phyloP scores from a whole-genome alignment of 176 grass and related monocot species.

The sorghum (Sorghum bicolor) region Sorghum_bicolor_NCBIv3 NC_012870.2:73148501-73149000 shows the following conservation, averaged over 20 bases:
- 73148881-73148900: conserved; percentile 12
- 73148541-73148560: conserved; percentile 31
- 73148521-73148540: conserved; percentile 13
- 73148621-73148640: conserved; percentile 19
- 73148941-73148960: conserved; percentile 36
- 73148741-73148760: neutral
- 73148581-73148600: conserved; percentile 31
- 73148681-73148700: neutral
- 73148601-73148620: conserved; percentile 33
- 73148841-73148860: conserved; percentile 32
- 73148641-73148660: conserved; percentile 4
- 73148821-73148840: conserved; percentile 15
- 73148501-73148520: conserved; percentile 35
- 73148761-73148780: conserved; percentile 19
- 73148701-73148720: neutral
- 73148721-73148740: conserved; percentile 7
- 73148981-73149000: conserved; percentile 34
- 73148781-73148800: neutral
- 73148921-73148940: conserved; percentile 39
- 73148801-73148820: neutral
- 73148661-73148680: conserved; percentile 16
- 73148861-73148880: conserved; percentile 6
- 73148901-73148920: conserved; percentile 16
- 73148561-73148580: conserved; percentile 17
- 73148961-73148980: conserved; percentile 25